phyloP scores from a whole-genome alignment of 2,329 filamentous ascomycete species.

The Cercospora zeina region DNA sequence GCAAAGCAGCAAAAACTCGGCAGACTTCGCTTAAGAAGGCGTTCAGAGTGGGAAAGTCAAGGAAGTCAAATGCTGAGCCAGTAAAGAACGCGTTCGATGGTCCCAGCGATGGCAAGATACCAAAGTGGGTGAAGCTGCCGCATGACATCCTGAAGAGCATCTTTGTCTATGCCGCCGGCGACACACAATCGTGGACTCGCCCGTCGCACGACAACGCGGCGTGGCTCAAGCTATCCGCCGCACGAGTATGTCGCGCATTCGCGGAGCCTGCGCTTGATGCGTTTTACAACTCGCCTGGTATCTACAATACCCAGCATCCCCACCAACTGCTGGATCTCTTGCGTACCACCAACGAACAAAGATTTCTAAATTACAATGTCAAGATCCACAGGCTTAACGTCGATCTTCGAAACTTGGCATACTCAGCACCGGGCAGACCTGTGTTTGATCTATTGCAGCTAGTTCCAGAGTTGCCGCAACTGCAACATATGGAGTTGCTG shows the following conservation, averaged over 20 bases:
- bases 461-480: conserved; percentile 63
- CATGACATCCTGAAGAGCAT: conserved; percentile 40
- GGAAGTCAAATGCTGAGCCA: conserved; percentile 29
- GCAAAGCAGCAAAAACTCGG: conserved; percentile 24
- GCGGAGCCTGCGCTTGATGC: conserved; percentile 42
- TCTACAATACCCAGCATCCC: conserved; percentile 36
- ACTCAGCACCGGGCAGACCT: conserved; percentile 55
- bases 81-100: conserved; percentile 33
- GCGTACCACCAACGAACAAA: conserved; percentile 31
- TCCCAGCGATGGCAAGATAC: conserved; percentile 39
- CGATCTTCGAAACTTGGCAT: conserved; percentile 62
- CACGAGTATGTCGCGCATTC: conserved; percentile 40
- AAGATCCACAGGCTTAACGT: conserved; percentile 72
- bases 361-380: conserved; percentile 60
- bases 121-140: conserved; percentile 40
- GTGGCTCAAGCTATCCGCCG: conserved; percentile 39
- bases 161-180: conserved; percentile 40
- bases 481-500: conserved; percentile 70
- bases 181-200: conserved; percentile 29
- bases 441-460: conserved; percentile 60
- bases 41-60: conserved; percentile 30
- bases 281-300: conserved; percentile 39
- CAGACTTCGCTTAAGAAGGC: conserved; percentile 23
- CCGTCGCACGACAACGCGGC: conserved; percentile 32
- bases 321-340: conserved; percentile 39